Evolutionary conservation across 2,329 filamentous ascomycete genomes (phyloP).

Genomic region (Penicillium palitans): DNA sequence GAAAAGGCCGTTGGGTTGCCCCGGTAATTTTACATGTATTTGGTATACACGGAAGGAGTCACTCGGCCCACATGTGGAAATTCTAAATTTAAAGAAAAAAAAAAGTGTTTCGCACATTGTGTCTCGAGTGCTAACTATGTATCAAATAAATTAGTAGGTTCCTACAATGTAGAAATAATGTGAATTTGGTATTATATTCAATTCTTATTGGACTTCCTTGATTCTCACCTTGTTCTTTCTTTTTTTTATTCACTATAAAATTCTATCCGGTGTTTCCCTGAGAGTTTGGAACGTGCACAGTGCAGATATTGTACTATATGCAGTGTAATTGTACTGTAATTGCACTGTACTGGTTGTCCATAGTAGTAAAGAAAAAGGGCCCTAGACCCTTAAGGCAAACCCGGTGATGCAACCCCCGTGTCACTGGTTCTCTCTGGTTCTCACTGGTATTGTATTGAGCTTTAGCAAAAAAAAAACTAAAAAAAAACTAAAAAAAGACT

Average conservation of each 20-base stretch:
- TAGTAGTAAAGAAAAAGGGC: not conserved
- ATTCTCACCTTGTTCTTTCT: not conserved
- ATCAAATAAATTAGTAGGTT: not conserved
- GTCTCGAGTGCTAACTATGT: not conserved
- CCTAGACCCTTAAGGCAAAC: slow-evolving; percentile 9
- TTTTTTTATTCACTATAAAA: not conserved
- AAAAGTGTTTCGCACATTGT: not conserved
- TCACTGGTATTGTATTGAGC: not conserved
- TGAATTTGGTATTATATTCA: not conserved
- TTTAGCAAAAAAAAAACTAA: not conserved
- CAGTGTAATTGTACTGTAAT: not conserved
- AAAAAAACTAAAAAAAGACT: not conserved
- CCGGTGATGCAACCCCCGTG: slow-evolving; percentile 27
- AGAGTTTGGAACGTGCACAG: not conserved
- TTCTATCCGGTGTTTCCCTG: not conserved
- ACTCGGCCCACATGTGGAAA: not conserved
- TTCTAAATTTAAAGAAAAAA: slow-evolving; percentile 6
- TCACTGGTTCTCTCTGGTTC: slow-evolving; percentile 14
- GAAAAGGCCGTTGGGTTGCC: slow-evolving; percentile 32
- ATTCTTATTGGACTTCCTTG: not conserved
- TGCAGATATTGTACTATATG: not conserved
- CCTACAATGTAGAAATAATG: not conserved
- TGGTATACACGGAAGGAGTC: slow-evolving; percentile 4
- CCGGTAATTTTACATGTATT: slow-evolving; percentile 14
- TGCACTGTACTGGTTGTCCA: not conserved